phyloP scores from a whole-genome alignment of 2,329 filamentous ascomycete genomes.

The Alternaria incomplexa region DNA sequence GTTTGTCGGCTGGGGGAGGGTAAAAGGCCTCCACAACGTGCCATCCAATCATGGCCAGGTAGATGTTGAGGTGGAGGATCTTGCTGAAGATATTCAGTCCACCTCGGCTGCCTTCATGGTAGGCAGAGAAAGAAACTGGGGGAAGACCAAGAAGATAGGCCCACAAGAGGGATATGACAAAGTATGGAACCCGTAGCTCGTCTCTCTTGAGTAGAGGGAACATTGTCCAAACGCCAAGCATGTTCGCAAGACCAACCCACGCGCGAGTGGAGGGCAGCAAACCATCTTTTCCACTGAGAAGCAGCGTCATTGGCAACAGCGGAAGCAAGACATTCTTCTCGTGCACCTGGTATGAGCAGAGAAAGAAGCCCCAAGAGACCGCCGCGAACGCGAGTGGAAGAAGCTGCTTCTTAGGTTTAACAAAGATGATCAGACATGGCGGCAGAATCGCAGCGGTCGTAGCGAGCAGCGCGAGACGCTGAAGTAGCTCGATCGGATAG shows the following conservation, averaged over 20 bases:
- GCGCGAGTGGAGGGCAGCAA: conserved; percentile 76
- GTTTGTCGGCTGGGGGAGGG: conserved; percentile 74
- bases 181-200: conserved; percentile 82
- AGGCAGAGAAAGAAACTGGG: conserved; percentile 73
- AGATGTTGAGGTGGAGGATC: conserved; percentile 77
- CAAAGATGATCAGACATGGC: conserved; percentile 79
- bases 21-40: conserved; percentile 76
- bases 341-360: conserved; percentile 97
- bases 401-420: conserved; percentile 76
- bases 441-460: conserved; percentile 80
- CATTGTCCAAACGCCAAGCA: conserved; percentile 89
- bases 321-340: conserved; percentile 96
- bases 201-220: conserved; percentile 89
- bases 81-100: conserved; percentile 65
- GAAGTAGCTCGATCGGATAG: conserved; percentile 74
- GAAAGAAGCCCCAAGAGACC: conserved; percentile 94
- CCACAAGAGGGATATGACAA: conserved; percentile 85
- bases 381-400: conserved; percentile 81
- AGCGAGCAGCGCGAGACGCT: conserved; percentile 74
- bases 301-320: conserved; percentile 88
- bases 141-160: conserved; percentile 88
- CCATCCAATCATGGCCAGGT: conserved; percentile 79
- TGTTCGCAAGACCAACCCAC: conserved; percentile 96
- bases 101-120: conserved; percentile 56
- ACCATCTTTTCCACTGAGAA: conserved; percentile 79